Base-by-base conservation (phyloP, 2,329 filamentous ascomycete genomes). In the Stemphylium lycopersici region DNA sequence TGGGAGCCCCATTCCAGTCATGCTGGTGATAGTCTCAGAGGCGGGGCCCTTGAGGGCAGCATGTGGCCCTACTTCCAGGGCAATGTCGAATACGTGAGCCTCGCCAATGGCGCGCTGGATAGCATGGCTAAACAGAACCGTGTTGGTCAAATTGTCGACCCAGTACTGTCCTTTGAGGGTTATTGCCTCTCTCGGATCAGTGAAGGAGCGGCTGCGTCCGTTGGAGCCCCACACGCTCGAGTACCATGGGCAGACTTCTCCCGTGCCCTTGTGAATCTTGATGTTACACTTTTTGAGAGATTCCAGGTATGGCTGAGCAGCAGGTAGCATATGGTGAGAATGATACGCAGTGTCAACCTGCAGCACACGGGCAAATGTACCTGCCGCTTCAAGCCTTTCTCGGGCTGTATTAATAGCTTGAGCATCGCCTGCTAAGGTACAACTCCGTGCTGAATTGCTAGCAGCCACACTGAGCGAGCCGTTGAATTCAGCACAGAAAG, bases 271-370 rank as follows among this genome's bases (percentile, higher is more conserved):
- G 15, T 26, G 11, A 8, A 37, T 20, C 22, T n/a, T 13, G 18
- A 20, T 18, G 39, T 34, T 15, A 29, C 32, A 24, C 3, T 10
- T 10, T 7, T 51, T 6, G 15, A 54, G n/a, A 15, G 34, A 18
- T n/a, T 13, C 26, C 10, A 33, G 13, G 16, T 49, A 50, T 13
- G 61, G 3, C 37, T 34, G 6, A 43, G 37, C 24, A 26, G 49
- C 36, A 53, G 20, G 5, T 15, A 55, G 29, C 61, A 64, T 55
- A 34, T 56, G 46, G 31, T 52, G 11, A 41, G 56, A 79, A 48
- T 81, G 80, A 44, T 81, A 81, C 0, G 79, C 80, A 10, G 63
- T 74, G 22, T 78, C 75, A 1, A 79, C 76, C 43, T 73, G 69
- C 2, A 55, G 29, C 10, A 39, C 8, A 58, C 62, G n/a, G 34